Base-by-base conservation (phyloP, 1,284 basidiomycete genomes). In the Mycosarcoma mackinlayi region DNA sequence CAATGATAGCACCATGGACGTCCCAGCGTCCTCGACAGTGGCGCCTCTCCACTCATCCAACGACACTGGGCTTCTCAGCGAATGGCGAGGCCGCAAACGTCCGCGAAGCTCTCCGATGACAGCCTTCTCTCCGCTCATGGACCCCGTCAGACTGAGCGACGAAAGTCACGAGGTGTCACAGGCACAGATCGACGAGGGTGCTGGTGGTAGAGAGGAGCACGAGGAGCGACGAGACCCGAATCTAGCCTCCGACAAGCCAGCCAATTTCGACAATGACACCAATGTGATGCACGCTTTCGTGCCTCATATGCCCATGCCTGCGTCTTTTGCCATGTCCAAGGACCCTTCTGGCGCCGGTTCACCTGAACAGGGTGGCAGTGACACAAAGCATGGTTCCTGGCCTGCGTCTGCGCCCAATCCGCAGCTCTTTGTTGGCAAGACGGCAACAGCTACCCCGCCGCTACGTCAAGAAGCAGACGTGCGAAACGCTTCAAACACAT, bases 371-470 rank as follows among this genome's bases (percentile, higher is more conserved):
- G 53, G 57, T 24, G 58, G 53, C 10, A 67, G 64, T 37, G 64
- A 61, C 27, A 61, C 57, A 8, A 61, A 67, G 53, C 57, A 67
- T 21, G 57, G 63, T 6, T 59, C 56, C 13, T 55, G 63, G 62
- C 42, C 55, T 11, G 62, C 62, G 11, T 49, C 50, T 34, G 55
- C 55, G 8, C 50, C 52, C 18, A 47, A 60, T 13, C 55, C 51
- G 0, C 56, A 59, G 23, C 27, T 56, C 8, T 60, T 55, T 18
- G 38, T 47, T 3, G 34, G n/a, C n/a, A 66, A 56, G 30, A 34
- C 35, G 9, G 25, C 38, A 13, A 30, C 27, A n/a, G 28, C 49
- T 23, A 56, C 48, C 4, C 39, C 28, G 4, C 48, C 52, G 16
- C 4, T 37, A 13, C 64, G 45, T 23, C 40, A 24, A 5, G 49